Evolutionary conservation across 1,284 basidiomycete genomes (phyloP), one percentile per base, ranked within the genome.

Genomic region (Rhodofomes roseus): DNA sequence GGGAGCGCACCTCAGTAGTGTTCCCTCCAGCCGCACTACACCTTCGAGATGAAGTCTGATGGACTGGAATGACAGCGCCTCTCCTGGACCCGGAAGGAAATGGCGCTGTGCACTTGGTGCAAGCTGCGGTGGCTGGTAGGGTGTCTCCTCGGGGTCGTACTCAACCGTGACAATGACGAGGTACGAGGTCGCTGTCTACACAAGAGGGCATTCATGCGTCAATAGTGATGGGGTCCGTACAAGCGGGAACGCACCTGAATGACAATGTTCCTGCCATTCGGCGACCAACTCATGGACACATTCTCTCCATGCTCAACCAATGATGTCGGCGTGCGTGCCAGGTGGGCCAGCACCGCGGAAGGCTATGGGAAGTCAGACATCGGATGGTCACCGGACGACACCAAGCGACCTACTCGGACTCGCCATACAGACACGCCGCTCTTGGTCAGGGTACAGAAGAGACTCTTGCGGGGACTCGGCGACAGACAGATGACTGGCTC

Each of bases 301-400:
- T 94, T 96, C 65, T 86, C 82, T 20, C 94, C 94, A 71, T 95
- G 93, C 60, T 92, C 85, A 50, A 81, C 72, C 29, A 95, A 74
- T n/a, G 92, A 94, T 1, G 83, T 81, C 8, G 82, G 74, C n/a
- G 90, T 90, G 53, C 94, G 85, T 34, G 86, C 81, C 22, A 95
- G 79, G 63, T 87, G 82, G 16, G 92, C 86, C 62, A 96, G 76
- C 12, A 92, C 79, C 23, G 89, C 86, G 29, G 89, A 86, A 1
- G 94, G 94, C 93, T 96, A 41, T 20, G 11, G 34, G 34, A 20
- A 2, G 16, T n/a, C 34, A 12, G 27, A 58, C 18, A 61, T 43
- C 14, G n/a, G 5, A 23, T 18, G 23, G 18, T 23, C 37, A 39
- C 3, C 16, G 37, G 16, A 16, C 37, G 9, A 41, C 14, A 50